Evolutionary conservation across 2,329 filamentous ascomycete species (phyloP).

Genomic region (Colletotrichum sojae): DNA sequence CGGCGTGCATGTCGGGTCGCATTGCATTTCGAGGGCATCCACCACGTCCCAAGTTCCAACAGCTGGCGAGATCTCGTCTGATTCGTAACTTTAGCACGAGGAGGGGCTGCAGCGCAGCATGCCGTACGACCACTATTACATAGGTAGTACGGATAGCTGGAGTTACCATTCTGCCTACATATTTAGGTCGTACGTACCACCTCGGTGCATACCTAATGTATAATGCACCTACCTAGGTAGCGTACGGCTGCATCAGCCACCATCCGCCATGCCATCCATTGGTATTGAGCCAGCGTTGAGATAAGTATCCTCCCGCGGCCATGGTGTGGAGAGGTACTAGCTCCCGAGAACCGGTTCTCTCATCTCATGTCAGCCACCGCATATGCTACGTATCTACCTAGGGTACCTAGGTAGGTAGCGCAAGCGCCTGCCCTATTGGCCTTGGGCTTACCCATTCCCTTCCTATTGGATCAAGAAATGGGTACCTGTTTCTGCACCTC

Average conservation of each 20-base stretch:
- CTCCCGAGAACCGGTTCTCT: slow-evolving; percentile 25
- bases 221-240: neutral
- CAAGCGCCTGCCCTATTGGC: no score
- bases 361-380: slow-evolving; percentile 2
- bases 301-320: neutral
- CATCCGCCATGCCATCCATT: no score
- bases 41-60: slow-evolving; percentile 35
- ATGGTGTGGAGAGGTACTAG: neutral
- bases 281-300: neutral
- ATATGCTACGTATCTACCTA: no score
- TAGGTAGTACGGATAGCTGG: no score
- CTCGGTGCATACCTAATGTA: neutral
- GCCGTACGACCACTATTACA: no score
- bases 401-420: no score
- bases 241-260: neutral
- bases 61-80: slow-evolving; percentile 15
- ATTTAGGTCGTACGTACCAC: no score
- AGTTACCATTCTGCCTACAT: neutral
- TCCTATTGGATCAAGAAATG: no score
- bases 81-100: slow-evolving; percentile 25
- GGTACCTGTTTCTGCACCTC: no score
- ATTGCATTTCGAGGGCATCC: slow-evolving; percentile 21
- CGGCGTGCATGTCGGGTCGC: slow-evolving; percentile 31
- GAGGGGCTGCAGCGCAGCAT: neutral
- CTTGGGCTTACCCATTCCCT: no score